Evolutionary conservation across 2,329 filamentous ascomycete genomes (phyloP).

Genomic region (Sarocladiaceae sp.): DNA sequence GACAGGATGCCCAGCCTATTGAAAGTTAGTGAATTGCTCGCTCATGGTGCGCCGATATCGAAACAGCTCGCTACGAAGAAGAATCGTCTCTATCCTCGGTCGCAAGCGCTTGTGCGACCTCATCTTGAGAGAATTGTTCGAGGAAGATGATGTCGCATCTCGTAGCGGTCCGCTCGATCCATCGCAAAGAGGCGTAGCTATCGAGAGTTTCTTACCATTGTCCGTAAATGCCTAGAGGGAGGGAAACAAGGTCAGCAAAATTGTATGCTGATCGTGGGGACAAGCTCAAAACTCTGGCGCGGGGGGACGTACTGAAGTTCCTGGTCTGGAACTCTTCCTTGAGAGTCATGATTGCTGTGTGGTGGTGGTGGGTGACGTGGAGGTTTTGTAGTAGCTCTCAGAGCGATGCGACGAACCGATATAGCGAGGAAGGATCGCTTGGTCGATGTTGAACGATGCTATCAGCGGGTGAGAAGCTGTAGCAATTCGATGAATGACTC

Average conservation of each 20-base stretch:
- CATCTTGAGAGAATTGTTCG: neutral
- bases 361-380: conserved; percentile 11
- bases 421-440: neutral
- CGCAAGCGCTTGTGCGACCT: neutral
- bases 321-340: conserved; percentile 68
- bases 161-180: neutral
- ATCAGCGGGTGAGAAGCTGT: no score
- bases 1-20: conserved; percentile 64
- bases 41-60: conserved; percentile 7
- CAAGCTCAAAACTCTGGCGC: neutral
- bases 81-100: neutral
- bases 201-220: conserved; percentile 59
- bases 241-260: conserved; percentile 26
- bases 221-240: conserved; percentile 61
- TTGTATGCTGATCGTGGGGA: neutral
- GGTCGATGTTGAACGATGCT: no score
- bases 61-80: neutral
- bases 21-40: conserved; percentile 15
- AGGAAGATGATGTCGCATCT: neutral
- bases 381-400: neutral
- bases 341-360: conserved; percentile 57
- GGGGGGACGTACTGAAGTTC: conserved; percentile 63
- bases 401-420: neutral
- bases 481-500: neutral
- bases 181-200: neutral